Evolutionary conservation across 2,329 filamentous ascomycete species (phyloP), one percentile per base, ranked within the genome.

Genomic region (Gaeumannomyces sp.): DNA sequence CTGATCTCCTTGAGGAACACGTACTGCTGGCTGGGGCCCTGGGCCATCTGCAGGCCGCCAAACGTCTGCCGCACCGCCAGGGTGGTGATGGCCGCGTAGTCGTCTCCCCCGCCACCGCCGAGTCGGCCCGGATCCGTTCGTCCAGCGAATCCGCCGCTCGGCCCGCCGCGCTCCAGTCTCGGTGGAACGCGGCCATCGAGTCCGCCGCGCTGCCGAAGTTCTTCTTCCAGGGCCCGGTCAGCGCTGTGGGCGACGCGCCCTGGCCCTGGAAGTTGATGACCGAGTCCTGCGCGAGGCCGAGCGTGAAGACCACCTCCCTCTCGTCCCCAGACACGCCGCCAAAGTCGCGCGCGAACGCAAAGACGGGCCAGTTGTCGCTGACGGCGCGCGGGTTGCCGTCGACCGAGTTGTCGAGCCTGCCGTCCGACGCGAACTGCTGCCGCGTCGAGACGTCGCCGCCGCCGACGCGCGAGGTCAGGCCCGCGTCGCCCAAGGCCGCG

Each of bases 1-100:
- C 89, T 92, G 71, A 96, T 96, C 74, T 96, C 92, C 74, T 97
- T 96, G 64, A 96, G 77, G 77, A 96, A 96, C 19, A 96, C 77
- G 64, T 93, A 83, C 0, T 89, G 88, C 65, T 89, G 83, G 0
- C 88, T 80, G 4, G 85, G 78, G 19, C 90, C 90, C 64, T 90
- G 86, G 11, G 88, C 85, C 72, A 93, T 90, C 68, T 88, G 88
- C 2, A 91, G 87, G 0, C 87, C 90, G 19, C 89, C 93, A 76
- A 96, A 88, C 0, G 89, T 86, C 75, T 97, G 93, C 59, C 92
- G 86, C n/a, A 92, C 89, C 59, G 87, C 88, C 31, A 97, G 83
- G 0, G 89, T 88, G 11, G 91, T 90, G 65, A 94, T 89, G 65
- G 89, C 87, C 16, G 88, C 83, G 71, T 94, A 94, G 72, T 91